Base-by-base conservation (phyloP, 2,329 filamentous ascomycete genomes). In the Didymella keratinophila region DNA sequence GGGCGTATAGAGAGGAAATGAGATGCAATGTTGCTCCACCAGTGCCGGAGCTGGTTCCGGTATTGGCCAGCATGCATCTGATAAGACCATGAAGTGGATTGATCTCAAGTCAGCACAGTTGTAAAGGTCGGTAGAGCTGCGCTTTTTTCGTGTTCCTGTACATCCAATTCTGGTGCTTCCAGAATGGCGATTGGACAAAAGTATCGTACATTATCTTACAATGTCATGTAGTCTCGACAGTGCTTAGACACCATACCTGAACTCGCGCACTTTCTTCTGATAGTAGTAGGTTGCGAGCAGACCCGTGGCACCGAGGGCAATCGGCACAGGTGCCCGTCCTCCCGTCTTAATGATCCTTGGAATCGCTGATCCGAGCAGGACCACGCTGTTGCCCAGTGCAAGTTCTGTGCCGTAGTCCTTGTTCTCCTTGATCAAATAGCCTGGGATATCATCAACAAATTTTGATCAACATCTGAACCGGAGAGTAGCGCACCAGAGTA, bases 181-280 rank as follows among this genome's bases (percentile, higher is more conserved):
- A 41, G 23, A 6, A n/a, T 16, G n/a, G 18, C 20, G 12, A 42
- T 21, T 4, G n/a, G 20, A 16, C 18, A 11, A 18, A 46, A 5
- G 21, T 49, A 45, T 34, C 7, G 41, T 52, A 48, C 37, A 52
- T 23, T 48, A 36, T 49, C 8, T 9, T 52, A 37, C 49, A 51
- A n/a, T 16, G 32, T n/a, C 16, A 20, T 2, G 20, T 50, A 3
- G 20, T 37, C 21, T 30, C 23, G 14, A 21, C 23, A 16, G 9
- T 5, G 16, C 44, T 61, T 44, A 72, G 2, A 72, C 68, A 1
- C 69, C 69, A 36, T 70, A 72, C 57, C 66, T 68, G 34, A 71
- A 72, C 47, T 72, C 69, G 10, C 68, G 58, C n/a, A 71, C 66
- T 53, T 72, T 72, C 61, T 70, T 71, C 45, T 71, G 68, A 36